phyloP scores from a whole-genome alignment of 495 filamentous ascomycete genomes.

The Jackrogersella minutella region DNA sequence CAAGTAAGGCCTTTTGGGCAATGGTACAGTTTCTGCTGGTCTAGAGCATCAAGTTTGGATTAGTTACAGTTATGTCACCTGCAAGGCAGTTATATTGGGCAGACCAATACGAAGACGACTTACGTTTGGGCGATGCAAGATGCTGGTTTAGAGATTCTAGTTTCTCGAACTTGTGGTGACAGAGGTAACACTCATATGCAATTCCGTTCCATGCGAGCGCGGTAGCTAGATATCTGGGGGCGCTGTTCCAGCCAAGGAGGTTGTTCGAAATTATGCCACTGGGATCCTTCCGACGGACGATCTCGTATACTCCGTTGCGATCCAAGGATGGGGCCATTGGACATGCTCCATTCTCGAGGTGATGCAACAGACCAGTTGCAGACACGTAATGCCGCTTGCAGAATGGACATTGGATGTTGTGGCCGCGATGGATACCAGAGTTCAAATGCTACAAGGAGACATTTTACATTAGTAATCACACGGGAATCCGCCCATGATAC shows the following conservation, averaged over 20 bases:
- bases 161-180: not conserved
- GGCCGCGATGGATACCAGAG: constrained; percentile 40
- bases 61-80: constrained; percentile 31
- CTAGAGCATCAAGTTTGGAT: constrained; percentile 3
- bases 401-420: constrained; percentile 42
- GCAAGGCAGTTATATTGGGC: not conserved
- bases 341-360: constrained; percentile 42
- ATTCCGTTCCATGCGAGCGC: not conserved
- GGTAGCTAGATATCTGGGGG: not conserved
- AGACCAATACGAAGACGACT: not conserved
- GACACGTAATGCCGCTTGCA: constrained; percentile 32
- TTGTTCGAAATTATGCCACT: constrained; percentile 22
- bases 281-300: not conserved
- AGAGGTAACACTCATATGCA: not conserved
- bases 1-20: constrained; percentile 57
- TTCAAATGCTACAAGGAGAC: constrained; percentile 36
- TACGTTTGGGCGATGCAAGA: not conserved
- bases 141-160: not conserved
- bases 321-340: constrained; percentile 19
- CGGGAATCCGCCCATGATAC: not conserved
- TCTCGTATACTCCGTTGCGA: constrained; percentile 40
- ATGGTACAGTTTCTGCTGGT: constrained; percentile 61
- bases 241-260: not conserved
- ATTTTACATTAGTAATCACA: not conserved
- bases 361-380: constrained; percentile 43